Evolutionary conservation across 2,329 filamentous ascomycete genomes (phyloP), one percentile per base, ranked within the genome.

Genomic region (Sarocladiaceae sp.): DNA sequence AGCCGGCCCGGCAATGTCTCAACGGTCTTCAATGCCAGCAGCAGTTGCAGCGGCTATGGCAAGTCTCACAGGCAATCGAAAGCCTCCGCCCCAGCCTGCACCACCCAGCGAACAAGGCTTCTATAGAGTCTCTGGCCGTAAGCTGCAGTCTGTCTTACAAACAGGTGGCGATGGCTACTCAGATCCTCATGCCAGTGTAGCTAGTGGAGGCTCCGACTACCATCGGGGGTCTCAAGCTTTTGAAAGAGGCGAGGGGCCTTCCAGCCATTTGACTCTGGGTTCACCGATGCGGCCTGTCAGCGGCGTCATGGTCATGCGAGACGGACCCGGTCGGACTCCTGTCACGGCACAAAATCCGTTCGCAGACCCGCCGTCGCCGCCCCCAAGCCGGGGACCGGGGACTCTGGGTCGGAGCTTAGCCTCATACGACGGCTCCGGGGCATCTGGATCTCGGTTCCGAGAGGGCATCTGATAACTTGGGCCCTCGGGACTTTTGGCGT

Each of bases 311-410:
- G 71, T 84, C 28, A 77, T 84, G 62, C 75, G 83, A 55, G 77
- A 80, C n/a, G 80, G 84, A n/a, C 85, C 85, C 15, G 82, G 79
- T 17, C 77, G 83, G 51, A 83, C 80, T 3, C 80, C 84, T 1
- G 70, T 86, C 15, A 78, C 79, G 53, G 77, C 80, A 54, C 71
- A 77, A 48, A 75, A 72, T 22, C 77, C 78, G 0, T 79, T 79
- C 52, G 60, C 67, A 23, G 67, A 69, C 47, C 66, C 60, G 29
- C 60, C 63, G 3, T 61, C 64, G 12, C 59, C 66, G 18, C 57
- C 58, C 25, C 60, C 62, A 18, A 52, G 62, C 23, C 58, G 63
- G 51, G 62, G 56, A 44, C 57, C 60, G n/a, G 68, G 76, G 62
- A 58, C 68, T 58, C 55, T 74, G 53, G 59, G 69, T 56, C 64